These are phyloP conservation scores for Metschnikowia henanensis DNA, from an alignment of 805 yeast genomes.

Conservation along the genomic window DNA sequence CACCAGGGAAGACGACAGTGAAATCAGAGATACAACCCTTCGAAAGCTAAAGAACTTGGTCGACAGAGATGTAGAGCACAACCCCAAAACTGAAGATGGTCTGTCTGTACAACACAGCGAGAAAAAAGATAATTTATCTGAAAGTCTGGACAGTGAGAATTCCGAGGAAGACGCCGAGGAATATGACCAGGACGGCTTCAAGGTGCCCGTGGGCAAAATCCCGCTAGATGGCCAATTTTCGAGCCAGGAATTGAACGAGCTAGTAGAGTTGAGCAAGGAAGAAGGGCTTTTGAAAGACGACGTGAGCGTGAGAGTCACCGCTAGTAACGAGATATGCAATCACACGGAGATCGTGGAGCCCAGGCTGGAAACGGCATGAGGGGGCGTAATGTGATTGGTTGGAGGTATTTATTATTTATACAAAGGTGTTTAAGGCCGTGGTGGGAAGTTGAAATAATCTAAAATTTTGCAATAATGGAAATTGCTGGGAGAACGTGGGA, in stretches of 20 bases:
- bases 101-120: too few relatives aligned
- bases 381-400: neutral
- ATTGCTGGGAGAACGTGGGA: too few relatives aligned
- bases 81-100: neutral
- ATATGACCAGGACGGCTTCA: conserved; percentile 37
- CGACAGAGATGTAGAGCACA: conserved; percentile 18
- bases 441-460: too few relatives aligned
- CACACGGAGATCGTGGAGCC: conserved; percentile 27
- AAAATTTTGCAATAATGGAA: too few relatives aligned
- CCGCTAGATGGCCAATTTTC: conserved; percentile 44
- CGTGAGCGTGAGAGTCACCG: conserved; percentile 27
- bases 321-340: conserved; percentile 29
- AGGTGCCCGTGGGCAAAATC: conserved; percentile 37
- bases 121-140: too few relatives aligned
- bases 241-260: conserved; percentile 30
- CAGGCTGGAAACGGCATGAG: neutral
- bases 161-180: too few relatives aligned
- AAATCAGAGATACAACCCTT: conserved; percentile 19
- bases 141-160: too few relatives aligned
- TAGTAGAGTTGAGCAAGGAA: conserved; percentile 31
- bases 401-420: too few relatives aligned
- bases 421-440: too few relatives aligned
- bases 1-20: conserved; percentile 3
- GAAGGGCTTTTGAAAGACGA: conserved; percentile 28
- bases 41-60: conserved; percentile 29